Conservation (phyloP, 139 green algal species). For the Chlorella sp. region DNA sequence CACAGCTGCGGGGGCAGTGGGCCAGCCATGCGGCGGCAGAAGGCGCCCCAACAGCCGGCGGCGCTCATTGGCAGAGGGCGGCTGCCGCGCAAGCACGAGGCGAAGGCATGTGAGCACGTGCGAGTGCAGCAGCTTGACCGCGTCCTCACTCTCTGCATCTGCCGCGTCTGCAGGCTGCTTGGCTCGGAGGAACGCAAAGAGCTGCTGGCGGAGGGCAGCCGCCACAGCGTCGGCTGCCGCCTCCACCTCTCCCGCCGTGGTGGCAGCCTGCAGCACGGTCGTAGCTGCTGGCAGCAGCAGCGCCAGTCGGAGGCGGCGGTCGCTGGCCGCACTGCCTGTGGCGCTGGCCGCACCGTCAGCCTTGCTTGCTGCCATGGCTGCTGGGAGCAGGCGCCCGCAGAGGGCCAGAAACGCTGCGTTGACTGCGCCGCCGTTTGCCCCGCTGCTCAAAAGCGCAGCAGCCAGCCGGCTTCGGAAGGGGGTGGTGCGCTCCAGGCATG, state of each 20-base stretch:
- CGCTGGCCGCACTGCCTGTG: too few species aligned
- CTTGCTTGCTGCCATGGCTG: neutral
- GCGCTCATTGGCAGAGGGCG: neutral
- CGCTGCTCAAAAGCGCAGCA: too few species aligned
- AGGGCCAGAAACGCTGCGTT: too few species aligned
- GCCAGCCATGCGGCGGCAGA: slow-evolving; percentile 24
- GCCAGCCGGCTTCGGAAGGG: too few species aligned
- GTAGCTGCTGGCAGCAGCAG: slow-evolving; percentile 16
- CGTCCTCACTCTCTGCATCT: neutral
- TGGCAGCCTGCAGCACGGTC: neutral
- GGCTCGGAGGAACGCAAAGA: neutral
- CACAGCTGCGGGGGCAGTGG: neutral
- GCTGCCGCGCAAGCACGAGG: slow-evolving; percentile 17
- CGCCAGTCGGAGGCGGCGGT: too few species aligned
- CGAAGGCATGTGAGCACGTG: slow-evolving; percentile 10
- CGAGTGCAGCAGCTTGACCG: neutral
- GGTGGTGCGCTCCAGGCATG: slow-evolving; percentile 4
- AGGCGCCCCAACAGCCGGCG: slow-evolving; percentile 23
- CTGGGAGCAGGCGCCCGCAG: too few species aligned
- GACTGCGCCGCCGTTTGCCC: neutral
- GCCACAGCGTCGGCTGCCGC: neutral
- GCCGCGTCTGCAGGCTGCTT: slow-evolving; percentile 1
- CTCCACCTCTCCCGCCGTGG: neutral
- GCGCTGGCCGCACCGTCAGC: too few species aligned
- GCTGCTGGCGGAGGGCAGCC: neutral